Conservation (phyloP, 805 yeast genomes). For the Barnettozyma wickerhamii region DNA sequence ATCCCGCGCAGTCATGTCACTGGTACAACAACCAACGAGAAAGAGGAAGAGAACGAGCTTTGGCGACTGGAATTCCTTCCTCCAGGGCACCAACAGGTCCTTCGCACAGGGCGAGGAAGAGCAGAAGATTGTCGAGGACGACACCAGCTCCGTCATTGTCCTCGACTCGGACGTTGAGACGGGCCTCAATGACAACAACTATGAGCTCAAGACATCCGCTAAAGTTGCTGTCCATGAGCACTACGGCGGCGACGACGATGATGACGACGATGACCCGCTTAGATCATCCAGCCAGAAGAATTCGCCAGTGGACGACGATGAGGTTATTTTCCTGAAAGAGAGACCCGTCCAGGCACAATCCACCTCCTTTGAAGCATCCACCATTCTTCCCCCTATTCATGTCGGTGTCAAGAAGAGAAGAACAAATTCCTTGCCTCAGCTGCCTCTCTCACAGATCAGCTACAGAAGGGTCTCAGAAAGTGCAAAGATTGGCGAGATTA, state of each 20-base stretch:
- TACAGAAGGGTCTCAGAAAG: constrained; percentile 35
- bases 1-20: constrained; percentile 11
- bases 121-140: constrained; percentile 16
- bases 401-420: constrained; percentile 39
- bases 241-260: constrained; percentile 9
- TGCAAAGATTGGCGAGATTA: constrained; percentile 38
- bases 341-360: neutral
- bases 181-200: constrained; percentile 1
- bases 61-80: constrained; percentile 25
- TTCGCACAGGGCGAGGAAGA: constrained; percentile 11
- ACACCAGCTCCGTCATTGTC: constrained; percentile 27
- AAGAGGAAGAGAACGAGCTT: constrained; percentile 36
- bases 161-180: constrained; percentile 36
- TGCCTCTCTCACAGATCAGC: constrained; percentile 42
- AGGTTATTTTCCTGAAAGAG: constrained; percentile 8
- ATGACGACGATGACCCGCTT: constrained; percentile 3
- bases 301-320: constrained; percentile 15
- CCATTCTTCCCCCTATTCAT: constrained; percentile 14
- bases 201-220: constrained; percentile 7
- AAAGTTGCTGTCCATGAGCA: neutral
- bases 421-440: constrained; percentile 51
- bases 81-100: constrained; percentile 16
- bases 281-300: constrained; percentile 4
- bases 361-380: neutral
- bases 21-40: constrained; percentile 28